Evolutionary conservation across 2,329 filamentous ascomycete genomes (phyloP).

Genomic region (Teratosphaeria pseudoeucalypti): DNA sequence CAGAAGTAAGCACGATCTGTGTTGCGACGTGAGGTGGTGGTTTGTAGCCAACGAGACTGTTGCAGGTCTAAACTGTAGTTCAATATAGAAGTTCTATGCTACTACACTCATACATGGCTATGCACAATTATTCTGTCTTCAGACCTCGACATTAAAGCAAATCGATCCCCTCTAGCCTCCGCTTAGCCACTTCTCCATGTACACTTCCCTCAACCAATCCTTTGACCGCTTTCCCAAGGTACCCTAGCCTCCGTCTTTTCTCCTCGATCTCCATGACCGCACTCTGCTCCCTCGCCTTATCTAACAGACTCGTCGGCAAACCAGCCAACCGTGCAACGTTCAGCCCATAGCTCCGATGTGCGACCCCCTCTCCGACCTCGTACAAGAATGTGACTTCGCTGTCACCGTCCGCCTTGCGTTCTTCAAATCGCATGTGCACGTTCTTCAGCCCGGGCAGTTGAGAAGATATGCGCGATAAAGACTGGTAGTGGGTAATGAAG

Average conservation of each 20-base stretch:
- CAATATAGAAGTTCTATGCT: background rate
- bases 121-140: background rate
- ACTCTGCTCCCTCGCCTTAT: slow-evolving; percentile 70
- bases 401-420: slow-evolving; percentile 43
- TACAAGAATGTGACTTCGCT: slow-evolving; percentile 91
- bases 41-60: background rate
- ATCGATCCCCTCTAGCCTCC: background rate
- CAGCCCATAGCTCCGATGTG: slow-evolving; percentile 85
- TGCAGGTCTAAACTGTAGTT: background rate
- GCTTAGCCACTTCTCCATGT: background rate
- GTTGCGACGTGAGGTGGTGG: background rate
- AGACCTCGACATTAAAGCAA: background rate
- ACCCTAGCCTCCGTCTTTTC: slow-evolving; percentile 48
- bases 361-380: slow-evolving; percentile 80
- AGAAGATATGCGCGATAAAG: slow-evolving; percentile 61
- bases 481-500: slow-evolving; percentile 98
- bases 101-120: background rate
- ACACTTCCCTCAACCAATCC: background rate
- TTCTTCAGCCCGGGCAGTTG: slow-evolving; percentile 63
- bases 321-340: slow-evolving; percentile 84
- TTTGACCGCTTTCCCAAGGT: slow-evolving; percentile 17
- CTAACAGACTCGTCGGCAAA: slow-evolving; percentile 65
- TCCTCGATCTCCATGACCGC: slow-evolving; percentile 67
- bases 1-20: slow-evolving; percentile 15
- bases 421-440: slow-evolving; percentile 86